A percentile compares a stretch with the other conserved stretches of the same genome.
These are phyloP conservation scores for Penicillium frequentans DNA, from an alignment of 2,329 filamentous ascomycete species.

Conservation along the genomic window DNA sequence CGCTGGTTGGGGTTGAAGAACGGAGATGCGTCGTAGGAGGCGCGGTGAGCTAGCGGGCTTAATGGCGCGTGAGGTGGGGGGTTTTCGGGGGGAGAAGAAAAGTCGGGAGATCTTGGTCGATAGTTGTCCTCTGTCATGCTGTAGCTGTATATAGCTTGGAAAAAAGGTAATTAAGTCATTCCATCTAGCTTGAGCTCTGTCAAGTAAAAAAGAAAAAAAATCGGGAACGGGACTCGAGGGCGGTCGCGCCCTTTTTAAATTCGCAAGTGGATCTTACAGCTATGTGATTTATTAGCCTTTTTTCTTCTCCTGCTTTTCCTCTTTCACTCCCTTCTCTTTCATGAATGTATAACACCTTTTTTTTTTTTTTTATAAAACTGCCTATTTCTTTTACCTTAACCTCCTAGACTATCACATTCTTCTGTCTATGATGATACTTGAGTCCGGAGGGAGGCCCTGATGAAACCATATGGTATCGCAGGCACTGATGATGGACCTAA, in stretches of 20 bases:
- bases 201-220: slow-evolving; percentile 6
- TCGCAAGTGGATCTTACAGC: slow-evolving; percentile 12
- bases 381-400: too few relatives aligned
- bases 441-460: slow-evolving; percentile 20
- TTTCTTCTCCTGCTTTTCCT: slow-evolving; percentile 4
- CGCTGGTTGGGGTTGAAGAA: slow-evolving; percentile 43
- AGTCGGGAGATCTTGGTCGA: slow-evolving; percentile 51
- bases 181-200: slow-evolving; percentile 18
- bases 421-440: slow-evolving; percentile 33
- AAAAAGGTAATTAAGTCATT: slow-evolving; percentile 2
- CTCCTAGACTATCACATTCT: background rate
- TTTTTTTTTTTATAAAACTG: background rate
- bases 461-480: slow-evolving; percentile 32
- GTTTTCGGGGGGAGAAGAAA: slow-evolving; percentile 47
- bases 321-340: background rate
- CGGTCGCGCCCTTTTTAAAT: slow-evolving; percentile 39
- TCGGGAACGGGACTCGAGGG: slow-evolving; percentile 9
- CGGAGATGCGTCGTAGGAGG: slow-evolving; percentile 49
- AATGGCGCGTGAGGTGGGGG: slow-evolving; percentile 31
- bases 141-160: slow-evolving; percentile 9
- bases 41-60: slow-evolving; percentile 38
- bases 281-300: slow-evolving; percentile 2
- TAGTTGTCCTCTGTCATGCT: slow-evolving; percentile 50
- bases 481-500: slow-evolving; percentile 46
- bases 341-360: background rate